Base-by-base conservation (phyloP, 441 rosid species). In the Adansonia madagascariensis region DNA sequence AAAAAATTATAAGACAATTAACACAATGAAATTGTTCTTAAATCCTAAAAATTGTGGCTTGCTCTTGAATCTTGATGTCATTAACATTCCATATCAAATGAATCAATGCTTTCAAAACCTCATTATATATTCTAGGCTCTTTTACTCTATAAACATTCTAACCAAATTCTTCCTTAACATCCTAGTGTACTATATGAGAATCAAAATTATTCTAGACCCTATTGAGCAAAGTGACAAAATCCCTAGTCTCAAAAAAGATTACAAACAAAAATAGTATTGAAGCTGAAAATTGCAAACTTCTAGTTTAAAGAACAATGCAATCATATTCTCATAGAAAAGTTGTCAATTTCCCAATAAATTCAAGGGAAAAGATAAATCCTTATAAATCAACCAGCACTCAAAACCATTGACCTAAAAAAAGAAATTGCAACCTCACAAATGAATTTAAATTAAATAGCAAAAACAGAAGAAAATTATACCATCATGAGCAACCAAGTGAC, bases 401-500 rank as follows among this genome's bases (percentile, higher is more conserved):
- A 74, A 73, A 44, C 17, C 8, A 35, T 8, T n/a, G 46, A 65
- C 11, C 64, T 8, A 0, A 50, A 69, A 70, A n/a, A 49, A 18
- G 1, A 57, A 35, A 68, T 47, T 22, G 43, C 57, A 47, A 47
- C 20, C 24, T 49, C 17, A 41, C 12, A 43, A 55, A 10, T 41
- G 12, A 73, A 22, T 20, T 15, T 46, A 74, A 46, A 74, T 44
- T 44, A 9, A 65, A 43, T 11, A 44, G 39, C n/a, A 10, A 65
- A 70, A 24, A 11, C 44, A 4, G 44, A 0, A 68, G 8, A 31
- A 12, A 47, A 41, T 31, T 22, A 10, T 83, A 89, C 92, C 92
- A 84, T 74, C 77, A 77, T 73, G 35, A 85, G 82, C n/a, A 86
- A 83, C 84, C 82, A 80, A 52, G 75, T 73, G 27, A 85, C 72